A percentile compares a stretch with the other conserved stretches of the same genome.
Conservation (phyloP, 495 filamentous ascomycete species). For the Penicillium robsamsonii region DNA sequence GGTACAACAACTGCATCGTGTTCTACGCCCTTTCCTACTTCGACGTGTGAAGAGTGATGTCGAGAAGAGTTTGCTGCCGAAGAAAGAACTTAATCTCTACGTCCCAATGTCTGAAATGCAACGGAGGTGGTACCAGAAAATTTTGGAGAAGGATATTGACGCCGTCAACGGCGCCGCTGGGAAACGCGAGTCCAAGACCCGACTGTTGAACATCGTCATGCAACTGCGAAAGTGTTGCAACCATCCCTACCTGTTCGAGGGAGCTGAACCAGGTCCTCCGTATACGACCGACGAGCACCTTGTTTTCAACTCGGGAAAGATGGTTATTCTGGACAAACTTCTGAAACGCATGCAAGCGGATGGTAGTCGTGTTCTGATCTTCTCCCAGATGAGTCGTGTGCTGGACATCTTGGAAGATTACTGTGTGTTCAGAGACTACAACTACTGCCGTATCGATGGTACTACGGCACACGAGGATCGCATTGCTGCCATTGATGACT, state of each 20-base stretch:
- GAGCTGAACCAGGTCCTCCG: conserved; percentile 93
- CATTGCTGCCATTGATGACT: conserved; percentile 96
- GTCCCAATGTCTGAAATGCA: conserved; percentile 99
- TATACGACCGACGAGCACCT: conserved; percentile 98
- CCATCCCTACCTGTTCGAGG: conserved; percentile 97
- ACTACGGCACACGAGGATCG: conserved; percentile 97
- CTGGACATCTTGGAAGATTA: conserved; percentile 98
- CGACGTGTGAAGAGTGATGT: conserved; percentile 98
- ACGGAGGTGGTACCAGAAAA: conserved; percentile 98
- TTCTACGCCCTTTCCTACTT: conserved; percentile 89
- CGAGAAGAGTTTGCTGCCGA: conserved; percentile 95
- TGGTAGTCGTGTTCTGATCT: conserved; percentile 92
- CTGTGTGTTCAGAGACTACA: conserved; percentile 88
- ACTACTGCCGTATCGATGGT: conserved; percentile 98
- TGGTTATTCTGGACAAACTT: conserved; percentile 95
- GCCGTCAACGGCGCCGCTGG: conserved; percentile 96
- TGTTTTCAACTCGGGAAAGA: conserved; percentile 90
- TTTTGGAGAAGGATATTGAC: conserved; percentile 98
- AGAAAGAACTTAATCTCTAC: conserved; percentile 96
- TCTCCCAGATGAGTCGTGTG: conserved; percentile 98
- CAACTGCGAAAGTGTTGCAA: conserved; percentile 99
- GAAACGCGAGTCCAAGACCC: conserved; percentile 97
- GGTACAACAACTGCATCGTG: conserved; percentile 94
- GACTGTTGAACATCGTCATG: conserved; percentile 99
- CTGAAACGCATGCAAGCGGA: conserved; percentile 77